phyloP scores from a whole-genome alignment of 768 basidiomycete genomes.

The Gautieria morchelliformis region DNA sequence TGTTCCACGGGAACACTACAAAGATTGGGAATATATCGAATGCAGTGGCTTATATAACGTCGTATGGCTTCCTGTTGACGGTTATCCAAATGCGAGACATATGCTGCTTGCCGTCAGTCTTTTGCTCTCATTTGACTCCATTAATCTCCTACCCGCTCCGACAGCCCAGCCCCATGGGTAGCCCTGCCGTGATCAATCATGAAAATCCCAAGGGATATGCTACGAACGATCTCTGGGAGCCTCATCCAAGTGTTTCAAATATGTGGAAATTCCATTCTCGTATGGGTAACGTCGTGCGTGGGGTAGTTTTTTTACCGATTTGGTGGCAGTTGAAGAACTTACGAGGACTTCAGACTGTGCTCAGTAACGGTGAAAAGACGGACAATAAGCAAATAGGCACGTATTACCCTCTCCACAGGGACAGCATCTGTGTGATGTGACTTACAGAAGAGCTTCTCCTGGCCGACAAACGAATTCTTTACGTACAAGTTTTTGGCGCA shows the following conservation, averaged over 20 bases:
- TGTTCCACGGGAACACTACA: not conserved
- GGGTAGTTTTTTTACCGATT: too few species aligned
- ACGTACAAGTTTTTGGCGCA: slow-evolving; percentile 17
- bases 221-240: not conserved
- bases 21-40: slow-evolving; percentile 9
- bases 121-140: too few species aligned
- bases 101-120: not conserved
- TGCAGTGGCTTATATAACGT: not conserved
- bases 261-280: not conserved
- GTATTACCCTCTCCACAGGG: not conserved
- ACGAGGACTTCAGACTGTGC: slow-evolving; percentile 9
- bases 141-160: not conserved
- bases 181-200: not conserved
- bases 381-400: slow-evolving; percentile 19
- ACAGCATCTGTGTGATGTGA: not conserved
- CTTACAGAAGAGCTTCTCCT: not conserved
- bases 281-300: too few species aligned
- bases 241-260: not conserved
- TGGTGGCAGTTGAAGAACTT: too few species aligned
- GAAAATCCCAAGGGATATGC: not conserved
- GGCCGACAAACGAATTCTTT: slow-evolving; percentile 9
- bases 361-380: slow-evolving; percentile 23
- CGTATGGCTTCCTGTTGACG: slow-evolving; percentile 3
- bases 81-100: slow-evolving; percentile 3
- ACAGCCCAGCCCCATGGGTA: not conserved